phyloP scores from a whole-genome alignment of 306 rosid genomes.

The Vicia villosa region DNA sequence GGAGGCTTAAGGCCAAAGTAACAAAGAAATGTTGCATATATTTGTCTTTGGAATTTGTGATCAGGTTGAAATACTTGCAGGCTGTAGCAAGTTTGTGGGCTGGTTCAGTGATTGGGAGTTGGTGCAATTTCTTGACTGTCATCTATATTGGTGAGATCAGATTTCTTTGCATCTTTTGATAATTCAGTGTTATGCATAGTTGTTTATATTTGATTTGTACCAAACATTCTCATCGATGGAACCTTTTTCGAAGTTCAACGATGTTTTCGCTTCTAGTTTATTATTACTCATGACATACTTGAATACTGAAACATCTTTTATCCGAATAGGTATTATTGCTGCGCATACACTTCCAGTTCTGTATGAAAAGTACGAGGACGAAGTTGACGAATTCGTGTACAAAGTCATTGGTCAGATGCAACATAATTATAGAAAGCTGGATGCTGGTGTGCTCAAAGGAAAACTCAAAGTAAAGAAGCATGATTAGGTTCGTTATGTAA shows the following conservation, averaged over 20 bases:
- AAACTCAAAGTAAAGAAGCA: conserved; percentile 53
- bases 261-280: not conserved
- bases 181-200: not conserved
- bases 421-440: conserved; percentile 55
- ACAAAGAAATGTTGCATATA: conserved; percentile 17
- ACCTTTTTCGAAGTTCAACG: not conserved
- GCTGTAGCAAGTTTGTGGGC: conserved; percentile 66
- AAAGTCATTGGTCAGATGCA: conserved; percentile 55
- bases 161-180: conserved; percentile 24
- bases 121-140: conserved; percentile 86
- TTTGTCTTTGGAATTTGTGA: conserved; percentile 29
- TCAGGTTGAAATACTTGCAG: conserved; percentile 44
- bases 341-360: conserved; percentile 85
- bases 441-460: conserved; percentile 67
- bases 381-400: conserved; percentile 65
- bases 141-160: conserved; percentile 65
- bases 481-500: conserved; percentile 49
- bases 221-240: too few relatives aligned
- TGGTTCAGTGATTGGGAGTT: conserved; percentile 81
- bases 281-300: conserved; percentile 26
- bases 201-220: too few relatives aligned
- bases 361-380: conserved; percentile 76
- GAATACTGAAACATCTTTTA: conserved; percentile 26
- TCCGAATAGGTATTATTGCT: conserved; percentile 65
- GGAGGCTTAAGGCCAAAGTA: not conserved